Conservation (phyloP, 768 basidiomycete genomes). For the Omphalotus guepiniiformis region DNA sequence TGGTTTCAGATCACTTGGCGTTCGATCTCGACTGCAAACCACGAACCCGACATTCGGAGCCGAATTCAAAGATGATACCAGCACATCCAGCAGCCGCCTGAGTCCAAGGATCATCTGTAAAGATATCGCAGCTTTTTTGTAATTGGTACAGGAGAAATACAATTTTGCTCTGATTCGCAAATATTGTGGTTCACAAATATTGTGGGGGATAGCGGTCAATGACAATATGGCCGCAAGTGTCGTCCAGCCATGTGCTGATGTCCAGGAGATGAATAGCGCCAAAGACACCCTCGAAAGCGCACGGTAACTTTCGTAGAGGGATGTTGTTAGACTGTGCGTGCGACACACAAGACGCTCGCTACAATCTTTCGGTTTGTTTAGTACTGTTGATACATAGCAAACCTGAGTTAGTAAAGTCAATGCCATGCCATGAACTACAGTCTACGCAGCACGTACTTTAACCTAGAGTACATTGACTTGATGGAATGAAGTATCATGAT, state of each 20-base stretch:
- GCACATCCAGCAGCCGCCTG: conserved; percentile 85
- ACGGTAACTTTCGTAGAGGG: conserved; percentile 73
- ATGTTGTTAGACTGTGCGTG: conserved; percentile 85
- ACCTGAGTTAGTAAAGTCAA: conserved; percentile 61
- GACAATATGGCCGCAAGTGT: conserved; percentile 62
- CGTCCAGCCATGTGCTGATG: conserved; percentile 63
- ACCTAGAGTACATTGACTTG: conserved; percentile 86
- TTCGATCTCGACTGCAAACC: conserved; percentile 86
- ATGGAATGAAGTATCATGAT: conserved; percentile 69
- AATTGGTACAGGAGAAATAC: conserved; percentile 71
- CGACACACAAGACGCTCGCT: conserved; percentile 77
- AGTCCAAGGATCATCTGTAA: conserved; percentile 88
- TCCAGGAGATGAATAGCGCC: conserved; percentile 71
- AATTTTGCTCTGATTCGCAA: conserved; percentile 44
- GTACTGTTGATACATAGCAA: conserved; percentile 66
- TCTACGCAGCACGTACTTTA: conserved; percentile 51
- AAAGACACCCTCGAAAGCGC: conserved; percentile 70
- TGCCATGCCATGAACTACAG: not conserved
- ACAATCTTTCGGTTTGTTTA: conserved; percentile 66
- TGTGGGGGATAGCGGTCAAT: no score
- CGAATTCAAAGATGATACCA: conserved; percentile 78
- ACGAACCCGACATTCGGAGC: conserved; percentile 68
- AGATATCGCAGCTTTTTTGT: conserved; percentile 73
- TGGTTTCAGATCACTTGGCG: conserved; percentile 86
- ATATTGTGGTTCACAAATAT: conserved; percentile 60